Evolutionary conservation across 495 filamentous ascomycete species (phyloP), one percentile per base, ranked within the genome.

Genomic region (Talaromyces ruber): DNA sequence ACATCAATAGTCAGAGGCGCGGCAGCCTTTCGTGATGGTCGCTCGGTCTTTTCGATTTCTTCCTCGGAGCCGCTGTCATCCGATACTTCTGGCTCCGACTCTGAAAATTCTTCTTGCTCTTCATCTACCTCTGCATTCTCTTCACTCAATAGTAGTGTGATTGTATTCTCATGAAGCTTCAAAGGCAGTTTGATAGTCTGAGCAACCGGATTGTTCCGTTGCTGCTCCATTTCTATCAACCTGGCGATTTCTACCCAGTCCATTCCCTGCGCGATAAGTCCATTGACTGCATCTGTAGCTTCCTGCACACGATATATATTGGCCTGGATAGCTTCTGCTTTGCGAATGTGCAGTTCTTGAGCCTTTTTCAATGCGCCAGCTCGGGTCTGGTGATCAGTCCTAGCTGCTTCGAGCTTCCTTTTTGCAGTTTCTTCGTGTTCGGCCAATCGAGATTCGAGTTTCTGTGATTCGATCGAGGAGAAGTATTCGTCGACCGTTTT

Each of bases 401-500:
- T 83, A 18, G 93, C 90, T 16, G 86, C 80, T 22, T 95, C 90
- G 14, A 98, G 77, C 69, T 93, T 96, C 64, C 82, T 84, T 73
- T 87, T 90, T 4, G 94, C 94, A 12, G 81, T 80, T 29, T 88
- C 83, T 70, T 98, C 92, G 12, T 86, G 84, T 68, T 97, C 94
- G 26, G 83, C 83, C 24, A 98, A 75, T 14, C 85, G 77, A 0
- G 91, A 93, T 72, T 93, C 89, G 9, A 98, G 82, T 66, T 90
- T 96, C 71, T 97, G 94, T 0, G 92, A 90, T 72, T 98, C 94
- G 21, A 98, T 83, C 0, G 93, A 97, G 1, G 94, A 98, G 71
- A 93, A 98, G 72, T 96, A 98, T 64, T 96, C 90, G 66, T 98
- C 94, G 0, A 96, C 92, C 0, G 92, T 94, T 60, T 88, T 90